A percentile compares a stretch with the other conserved stretches of the same genome.
Evolutionary conservation across 352 stramenopile genomes (phyloP).

Genomic region (Phytophthora uliginosa): DNA sequence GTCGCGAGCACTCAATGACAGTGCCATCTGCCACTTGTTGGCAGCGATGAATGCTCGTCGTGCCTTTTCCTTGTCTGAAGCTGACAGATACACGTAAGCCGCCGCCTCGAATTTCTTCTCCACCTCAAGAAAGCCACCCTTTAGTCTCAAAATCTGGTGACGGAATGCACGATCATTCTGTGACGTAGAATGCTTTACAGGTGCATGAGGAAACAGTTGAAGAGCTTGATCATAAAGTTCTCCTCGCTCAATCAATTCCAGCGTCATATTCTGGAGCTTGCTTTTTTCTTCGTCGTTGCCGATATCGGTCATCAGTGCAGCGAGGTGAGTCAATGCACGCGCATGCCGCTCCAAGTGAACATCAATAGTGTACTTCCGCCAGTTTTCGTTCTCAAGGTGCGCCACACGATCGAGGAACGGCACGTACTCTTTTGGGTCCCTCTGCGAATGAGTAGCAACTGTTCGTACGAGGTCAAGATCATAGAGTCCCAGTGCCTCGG

Average conservation of each 20-base stretch:
- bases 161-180: conserved; percentile 39
- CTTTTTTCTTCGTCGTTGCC: conserved; percentile 36
- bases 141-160: conserved; percentile 53
- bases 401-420: conserved; percentile 68
- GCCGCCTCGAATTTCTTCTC: conserved; percentile 57
- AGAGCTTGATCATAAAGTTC: conserved; percentile 66
- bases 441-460: conserved; percentile 69
- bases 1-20: conserved; percentile 50
- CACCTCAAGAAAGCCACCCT: conserved; percentile 55
- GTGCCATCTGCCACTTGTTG: conserved; percentile 68
- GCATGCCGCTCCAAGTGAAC: conserved; percentile 52
- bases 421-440: conserved; percentile 80
- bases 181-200: conserved; percentile 10
- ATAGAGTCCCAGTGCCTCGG: conserved; percentile 76
- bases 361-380: conserved; percentile 75
- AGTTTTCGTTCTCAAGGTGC: conserved; percentile 39
- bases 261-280: conserved; percentile 30
- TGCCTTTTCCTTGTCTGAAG: conserved; percentile 48
- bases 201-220: conserved; percentile 39
- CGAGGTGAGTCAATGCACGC: conserved; percentile 59
- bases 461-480: conserved; percentile 72
- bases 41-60: conserved; percentile 67
- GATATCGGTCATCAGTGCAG: conserved; percentile 32
- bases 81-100: conserved; percentile 73
- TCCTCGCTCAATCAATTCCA: conserved; percentile 55